Evolutionary conservation across 352 stramenopile species (phyloP), one percentile per base, ranked within the genome.

Genomic region (Pythium coloratum): DNA sequence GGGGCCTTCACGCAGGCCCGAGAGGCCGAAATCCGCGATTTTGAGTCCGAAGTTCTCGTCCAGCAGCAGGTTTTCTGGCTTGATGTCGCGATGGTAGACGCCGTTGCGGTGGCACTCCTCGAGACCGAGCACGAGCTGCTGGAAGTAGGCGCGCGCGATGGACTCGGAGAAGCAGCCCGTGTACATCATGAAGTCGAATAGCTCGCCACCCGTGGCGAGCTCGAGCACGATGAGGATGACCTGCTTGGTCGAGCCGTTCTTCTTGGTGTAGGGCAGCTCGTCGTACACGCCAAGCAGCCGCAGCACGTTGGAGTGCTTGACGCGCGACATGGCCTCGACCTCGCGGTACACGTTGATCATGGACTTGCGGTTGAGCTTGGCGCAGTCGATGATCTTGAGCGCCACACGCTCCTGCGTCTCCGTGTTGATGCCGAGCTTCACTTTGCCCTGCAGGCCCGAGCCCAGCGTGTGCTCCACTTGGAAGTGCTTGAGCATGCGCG

Each of bases 1-100:
- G 0, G 82, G 64, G 51, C 80, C 80, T 71, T 91, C 81, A 36
- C 77, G 76, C 53, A 96, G 87, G 20, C 96, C 97, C 6, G 95
- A 97, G n/a, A 99, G 78, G 2, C 96, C 96, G 79, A 99, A 99
- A 62, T 99, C 96, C 6, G 91, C 95, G 28, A 99, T 89, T 68
- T 98, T 98, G 66, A 98, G 70, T 9, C 72, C 55, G 60, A 92
- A 93, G 34, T 84, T 78, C 18, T 89, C 78, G 71, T 97, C 89
- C 34, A 98, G 64, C 14, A 98, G 73, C 51, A 98, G 66, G 67
- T 98, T 98, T 67, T 98, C 94, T 4, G 93, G 94, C 75, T 98
- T 98, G 64, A 98, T 94, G 67, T 98, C 94, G 56, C 93, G 89
- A 55, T 97, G 90, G 72, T 91, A 94, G n/a, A 97, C 86, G 50